Base-by-base conservation (phyloP, 192 early-diverging fungal genomes). In the Rhizophagus sp. region DNA sequence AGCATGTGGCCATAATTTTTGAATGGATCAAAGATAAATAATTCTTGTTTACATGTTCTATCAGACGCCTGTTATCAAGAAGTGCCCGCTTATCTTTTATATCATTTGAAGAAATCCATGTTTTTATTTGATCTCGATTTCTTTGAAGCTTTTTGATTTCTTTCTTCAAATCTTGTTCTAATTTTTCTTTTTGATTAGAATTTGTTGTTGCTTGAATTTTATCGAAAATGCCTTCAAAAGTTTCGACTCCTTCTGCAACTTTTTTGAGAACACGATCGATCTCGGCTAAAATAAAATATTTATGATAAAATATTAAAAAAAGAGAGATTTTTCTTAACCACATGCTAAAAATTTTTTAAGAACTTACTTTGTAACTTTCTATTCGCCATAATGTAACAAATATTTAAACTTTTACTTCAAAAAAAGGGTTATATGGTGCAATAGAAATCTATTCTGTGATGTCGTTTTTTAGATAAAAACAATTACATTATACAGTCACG, bases 91-190 rank as follows among this genome's bases (percentile, higher is more conserved):
- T 99, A 88, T 98, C 98, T 87, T 99, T 99, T 83, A 99, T 97
- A 33, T 99, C 98, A 79, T 89, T 95, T 75, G 92, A 95, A 25
- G 94, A 89, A 61, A 97, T 89, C 98, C 98, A 99, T 79, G 94
- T 94, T 83, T 98, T 97, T 82, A 99, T 99, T 84, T 99, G 97
- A 88, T 99, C 98, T 71, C 97, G 93, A 76, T 90, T 88, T 81
- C 96, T 88, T 81, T 99, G 98, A 77, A 98, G 90, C 85, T 99
- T 99, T 84, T 99, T 99, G 86, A 99, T 99, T 87, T 99, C 97
- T 86, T 97, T 97, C 82, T 99, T 99, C 78, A 99, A 83, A 78
- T 99, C 97, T 19, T 88, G 88, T 81, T 99, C 98, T 78, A 95
- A 93, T 84, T 99, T 99, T 83, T 99, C 97, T 86, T 97, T 98